phyloP scores from a whole-genome alignment of 2,329 filamentous ascomycete species.

The Niveomyces coronatus region DNA sequence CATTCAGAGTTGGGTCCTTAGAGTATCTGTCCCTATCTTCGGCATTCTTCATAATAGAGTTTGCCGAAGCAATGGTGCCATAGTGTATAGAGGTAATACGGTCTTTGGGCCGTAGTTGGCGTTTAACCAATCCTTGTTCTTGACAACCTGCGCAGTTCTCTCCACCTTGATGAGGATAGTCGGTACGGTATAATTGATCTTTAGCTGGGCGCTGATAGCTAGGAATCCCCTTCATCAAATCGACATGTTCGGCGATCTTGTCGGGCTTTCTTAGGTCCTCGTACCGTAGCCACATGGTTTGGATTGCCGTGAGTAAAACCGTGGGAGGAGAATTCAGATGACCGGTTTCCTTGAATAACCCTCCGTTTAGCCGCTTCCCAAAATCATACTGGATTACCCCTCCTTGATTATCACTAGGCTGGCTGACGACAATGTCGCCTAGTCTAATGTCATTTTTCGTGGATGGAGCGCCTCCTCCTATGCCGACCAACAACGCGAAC shows the following conservation, averaged over 20 bases:
- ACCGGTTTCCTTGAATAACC: background rate
- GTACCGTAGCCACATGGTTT: too few relatives aligned
- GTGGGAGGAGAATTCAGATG: slow-evolving; percentile 1
- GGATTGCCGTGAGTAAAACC: slow-evolving; percentile 9
- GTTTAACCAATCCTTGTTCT: too few relatives aligned
- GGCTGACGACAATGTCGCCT: slow-evolving; percentile 11
- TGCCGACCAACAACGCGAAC: slow-evolving; percentile 11
- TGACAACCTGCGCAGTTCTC: too few relatives aligned
- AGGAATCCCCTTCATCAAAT: too few relatives aligned
- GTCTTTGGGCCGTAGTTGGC: too few relatives aligned
- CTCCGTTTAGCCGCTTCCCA: slow-evolving; percentile 1
- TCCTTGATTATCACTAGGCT: background rate
- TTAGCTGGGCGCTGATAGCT: too few relatives aligned
- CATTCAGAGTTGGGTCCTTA: background rate
- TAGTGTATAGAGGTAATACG: slow-evolving; percentile 14
- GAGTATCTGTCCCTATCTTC: slow-evolving; percentile 4
- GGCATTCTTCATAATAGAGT: slow-evolving; percentile 15
- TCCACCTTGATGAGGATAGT: too few relatives aligned
- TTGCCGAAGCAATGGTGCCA: slow-evolving; percentile 12
- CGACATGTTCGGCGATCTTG: too few relatives aligned
- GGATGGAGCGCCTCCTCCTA: slow-evolving; percentile 10
- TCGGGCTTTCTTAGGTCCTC: too few relatives aligned
- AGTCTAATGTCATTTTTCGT: slow-evolving; percentile 10
- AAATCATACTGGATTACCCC: slow-evolving; percentile 10
- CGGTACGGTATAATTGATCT: too few relatives aligned